Percentiles rank a stretch among this genome's conserved stretches.
Evolutionary conservation across 1,284 basidiomycete species (phyloP).

Genomic region (Moniliophthora roreri): DNA sequence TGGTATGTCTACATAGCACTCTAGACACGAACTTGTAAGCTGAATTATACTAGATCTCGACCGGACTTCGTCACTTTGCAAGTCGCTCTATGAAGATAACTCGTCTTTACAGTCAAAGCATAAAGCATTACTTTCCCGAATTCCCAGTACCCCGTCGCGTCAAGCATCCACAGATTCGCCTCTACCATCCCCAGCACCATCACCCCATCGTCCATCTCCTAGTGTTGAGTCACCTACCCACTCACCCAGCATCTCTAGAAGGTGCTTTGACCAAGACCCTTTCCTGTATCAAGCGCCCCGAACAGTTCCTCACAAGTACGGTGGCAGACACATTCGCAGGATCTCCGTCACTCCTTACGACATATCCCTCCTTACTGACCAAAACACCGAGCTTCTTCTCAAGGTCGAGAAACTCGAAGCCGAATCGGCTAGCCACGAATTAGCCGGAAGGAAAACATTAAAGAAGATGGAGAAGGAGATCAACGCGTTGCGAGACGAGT

Average conservation of each 20-base stretch:
- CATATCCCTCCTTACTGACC: conserved; percentile 69
- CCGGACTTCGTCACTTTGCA: conserved; percentile 65
- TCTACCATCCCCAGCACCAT: conserved; percentile 32
- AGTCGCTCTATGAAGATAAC: conserved; percentile 69
- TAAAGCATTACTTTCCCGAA: conserved; percentile 60
- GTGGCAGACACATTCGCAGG: conserved; percentile 22
- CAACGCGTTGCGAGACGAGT: conserved; percentile 61
- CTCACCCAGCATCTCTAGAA: background rate
- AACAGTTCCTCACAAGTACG: background rate
- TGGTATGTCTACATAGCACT: conserved; percentile 44
- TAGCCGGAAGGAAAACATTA: conserved; percentile 65
- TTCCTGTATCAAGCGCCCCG: background rate
- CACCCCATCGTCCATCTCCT: background rate
- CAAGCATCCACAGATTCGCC: conserved; percentile 21
- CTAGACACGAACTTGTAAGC: conserved; percentile 18
- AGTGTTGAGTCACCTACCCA: background rate
- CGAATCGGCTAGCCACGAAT: conserved; percentile 67
- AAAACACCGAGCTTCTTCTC: conserved; percentile 76
- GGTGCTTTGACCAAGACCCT: background rate
- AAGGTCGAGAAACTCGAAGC: conserved; percentile 75
- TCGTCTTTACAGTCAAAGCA: conserved; percentile 67
- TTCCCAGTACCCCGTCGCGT: conserved; percentile 43
- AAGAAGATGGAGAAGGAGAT: conserved; percentile 79
- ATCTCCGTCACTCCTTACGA: conserved; percentile 70
- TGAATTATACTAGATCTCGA: conserved; percentile 58